Conservation (phyloP, 768 basidiomycete genomes). For the Gymnopilus junonius region DNA sequence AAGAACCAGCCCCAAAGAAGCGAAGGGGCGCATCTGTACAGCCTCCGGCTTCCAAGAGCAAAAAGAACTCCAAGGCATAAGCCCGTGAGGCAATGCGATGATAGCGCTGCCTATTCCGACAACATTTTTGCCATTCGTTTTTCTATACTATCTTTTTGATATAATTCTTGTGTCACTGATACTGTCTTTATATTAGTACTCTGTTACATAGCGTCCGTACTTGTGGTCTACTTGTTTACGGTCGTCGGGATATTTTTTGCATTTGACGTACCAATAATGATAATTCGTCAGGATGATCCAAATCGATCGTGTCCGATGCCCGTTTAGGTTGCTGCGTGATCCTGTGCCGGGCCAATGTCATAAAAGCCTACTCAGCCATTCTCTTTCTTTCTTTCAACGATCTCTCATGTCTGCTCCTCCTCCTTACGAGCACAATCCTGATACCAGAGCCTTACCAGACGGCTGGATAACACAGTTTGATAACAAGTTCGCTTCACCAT, state of each 20-base stretch:
- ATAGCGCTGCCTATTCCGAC: slow-evolving; percentile 11
- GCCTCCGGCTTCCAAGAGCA: slow-evolving; percentile 27
- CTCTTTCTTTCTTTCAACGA: slow-evolving; percentile 11
- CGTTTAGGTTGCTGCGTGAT: slow-evolving; percentile 30
- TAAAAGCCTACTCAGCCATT: slow-evolving; percentile 13
- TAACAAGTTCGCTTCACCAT: slow-evolving; percentile 51
- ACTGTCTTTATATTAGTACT: slow-evolving; percentile 27
- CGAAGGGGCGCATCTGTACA: slow-evolving; percentile 27
- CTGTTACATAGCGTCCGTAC: slow-evolving; percentile 2
- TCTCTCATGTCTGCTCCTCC: slow-evolving; percentile 46
- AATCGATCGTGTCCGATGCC: background rate
- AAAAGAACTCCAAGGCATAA: slow-evolving; percentile 36
- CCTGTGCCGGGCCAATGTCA: slow-evolving; percentile 26
- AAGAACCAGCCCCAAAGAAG: slow-evolving; percentile 35
- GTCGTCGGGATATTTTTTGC: background rate
- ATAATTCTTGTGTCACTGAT: slow-evolving; percentile 27
- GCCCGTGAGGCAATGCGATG: background rate
- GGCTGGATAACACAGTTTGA: slow-evolving; percentile 78
- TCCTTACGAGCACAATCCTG: slow-evolving; percentile 52
- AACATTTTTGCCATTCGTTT: slow-evolving; percentile 18
- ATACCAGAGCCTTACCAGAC: slow-evolving; percentile 60
- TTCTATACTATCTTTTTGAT: slow-evolving; percentile 29
- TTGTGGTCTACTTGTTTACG: background rate
- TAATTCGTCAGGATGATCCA: background rate
- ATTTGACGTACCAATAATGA: slow-evolving; percentile 3